Evolutionary conservation across 805 yeast genomes (phyloP), one percentile per base, ranked within the genome.

Genomic region (Sugiyamaella floridensis): DNA sequence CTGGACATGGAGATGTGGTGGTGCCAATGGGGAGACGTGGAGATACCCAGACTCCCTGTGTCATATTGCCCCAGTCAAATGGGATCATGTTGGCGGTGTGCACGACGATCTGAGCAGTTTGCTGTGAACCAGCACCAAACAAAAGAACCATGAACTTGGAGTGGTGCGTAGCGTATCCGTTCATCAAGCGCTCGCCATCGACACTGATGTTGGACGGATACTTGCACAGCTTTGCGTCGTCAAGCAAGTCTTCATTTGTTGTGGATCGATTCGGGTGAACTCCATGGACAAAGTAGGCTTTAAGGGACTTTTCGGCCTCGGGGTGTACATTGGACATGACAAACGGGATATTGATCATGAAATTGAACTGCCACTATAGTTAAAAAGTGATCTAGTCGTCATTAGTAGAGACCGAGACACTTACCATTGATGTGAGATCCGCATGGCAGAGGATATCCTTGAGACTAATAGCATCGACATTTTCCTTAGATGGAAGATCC

Each of bases 51-150:
- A 62, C 58, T 1, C 65, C 69, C 51, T 67, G 68, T 22, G 66
- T 56, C 65, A 64, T 60, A 44, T 60, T 61, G 6, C 47, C 50
- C 71, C 71, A 67, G 52, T 67, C 71, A 28, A 58, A 55, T 26
- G 48, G 53, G 14, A 67, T 61, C 56, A 67, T 22, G 48, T 67
- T 67, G 18, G 69, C 69, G 1, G 71, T 67, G 48, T 64, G 68
- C 2, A 67, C 52, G 11, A 67, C 62, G 4, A 67, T 56, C 49
- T 64, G 64, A 42, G 53, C 52, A 12, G 50, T 28, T 26, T 49
- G 43, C 3, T 49, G 51, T 1, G 22, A 43, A 1, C 40, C 45
- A 1, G 54, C 56, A 7, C 40, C 41, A 43, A 56, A 61, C 45
- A 52, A 45, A 16, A 66, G 52, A 5, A 67, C 61, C 71, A 67